Conservation (phyloP, 371 early-diverging fungal species). For the Syncephalastrum racemosum region DNA sequence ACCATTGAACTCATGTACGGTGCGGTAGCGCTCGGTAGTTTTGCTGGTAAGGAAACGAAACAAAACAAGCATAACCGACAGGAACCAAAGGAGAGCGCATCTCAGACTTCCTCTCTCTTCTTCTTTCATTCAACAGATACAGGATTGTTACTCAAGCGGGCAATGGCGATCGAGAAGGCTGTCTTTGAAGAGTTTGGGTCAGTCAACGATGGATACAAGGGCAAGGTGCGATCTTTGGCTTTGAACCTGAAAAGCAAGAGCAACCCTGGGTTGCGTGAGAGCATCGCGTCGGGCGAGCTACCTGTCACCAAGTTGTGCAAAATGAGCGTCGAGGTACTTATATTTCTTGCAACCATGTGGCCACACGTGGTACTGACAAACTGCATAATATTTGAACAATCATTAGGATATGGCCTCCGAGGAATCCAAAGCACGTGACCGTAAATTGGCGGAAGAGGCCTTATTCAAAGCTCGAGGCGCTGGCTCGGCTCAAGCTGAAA, state of each 20-base stretch:
- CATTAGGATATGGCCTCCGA: constrained; percentile 84
- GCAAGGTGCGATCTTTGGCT: constrained; percentile 77
- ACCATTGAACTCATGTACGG: constrained; percentile 84
- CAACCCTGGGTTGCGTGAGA: constrained; percentile 78
- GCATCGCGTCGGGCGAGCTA: constrained; percentile 73
- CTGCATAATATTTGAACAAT: too few relatives aligned
- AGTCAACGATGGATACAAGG: constrained; percentile 69
- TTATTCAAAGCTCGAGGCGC: constrained; percentile 84
- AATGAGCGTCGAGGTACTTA: constrained; percentile 71
- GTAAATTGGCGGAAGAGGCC: constrained; percentile 70
- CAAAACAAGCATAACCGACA: too few relatives aligned
- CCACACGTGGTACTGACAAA: too few relatives aligned
- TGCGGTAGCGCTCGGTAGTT: constrained; percentile 73
- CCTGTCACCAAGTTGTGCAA: constrained; percentile 64
- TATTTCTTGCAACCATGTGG: too few relatives aligned
- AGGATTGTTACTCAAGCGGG: constrained; percentile 58
- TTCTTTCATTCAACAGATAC: constrained; percentile 45
- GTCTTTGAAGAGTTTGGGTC: constrained; percentile 56
- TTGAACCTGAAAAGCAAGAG: constrained; percentile 81
- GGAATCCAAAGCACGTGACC: constrained; percentile 72
- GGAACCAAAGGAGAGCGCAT: too few relatives aligned
- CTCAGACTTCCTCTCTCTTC: neutral
- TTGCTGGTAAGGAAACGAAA: constrained; percentile 61
- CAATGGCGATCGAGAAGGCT: constrained; percentile 67
- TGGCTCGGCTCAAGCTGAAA: constrained; percentile 77